Percentiles rank a stretch among this genome's conserved stretches.
phyloP scores from a whole-genome alignment of 306 rosid genomes.

The Cajanus cajan region DNA sequence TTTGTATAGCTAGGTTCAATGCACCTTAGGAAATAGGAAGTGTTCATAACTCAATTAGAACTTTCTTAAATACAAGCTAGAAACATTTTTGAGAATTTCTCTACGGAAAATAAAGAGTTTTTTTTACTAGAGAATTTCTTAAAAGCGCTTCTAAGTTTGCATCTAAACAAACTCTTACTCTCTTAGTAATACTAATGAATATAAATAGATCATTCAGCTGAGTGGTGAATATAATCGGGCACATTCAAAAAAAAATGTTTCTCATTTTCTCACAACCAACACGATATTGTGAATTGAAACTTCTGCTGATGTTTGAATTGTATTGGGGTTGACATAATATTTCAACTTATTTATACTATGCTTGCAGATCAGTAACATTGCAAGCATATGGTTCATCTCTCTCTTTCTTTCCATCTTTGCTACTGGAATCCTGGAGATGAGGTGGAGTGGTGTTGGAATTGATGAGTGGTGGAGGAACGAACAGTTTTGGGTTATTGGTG shows the following conservation, averaged over 20 bases:
- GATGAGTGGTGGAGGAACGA: slow-evolving; percentile 99
- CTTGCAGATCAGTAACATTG: slow-evolving; percentile 93
- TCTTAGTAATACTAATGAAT: not conserved
- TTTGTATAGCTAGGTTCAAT: not conserved
- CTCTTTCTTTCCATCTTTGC: slow-evolving; percentile 98
- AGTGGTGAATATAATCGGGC: not conserved
- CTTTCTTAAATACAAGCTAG: too few relatives aligned
- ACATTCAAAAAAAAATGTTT: not conserved
- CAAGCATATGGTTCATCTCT: slow-evolving; percentile 93
- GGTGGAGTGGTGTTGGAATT: slow-evolving; percentile 97
- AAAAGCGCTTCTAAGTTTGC: too few relatives aligned
- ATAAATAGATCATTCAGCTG: not conserved
- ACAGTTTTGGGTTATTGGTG: slow-evolving; percentile 98
- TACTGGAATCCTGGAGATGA: slow-evolving; percentile 95
- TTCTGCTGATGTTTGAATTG: too few relatives aligned
- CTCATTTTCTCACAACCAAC: not conserved
- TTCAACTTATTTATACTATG: slow-evolving; percentile 13
- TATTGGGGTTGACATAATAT: not conserved
- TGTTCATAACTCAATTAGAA: not conserved
- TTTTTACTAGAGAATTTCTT: too few relatives aligned
- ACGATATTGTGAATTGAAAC: too few relatives aligned
- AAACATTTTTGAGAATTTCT: too few relatives aligned
- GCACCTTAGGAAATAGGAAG: not conserved
- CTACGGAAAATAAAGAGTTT: too few relatives aligned
- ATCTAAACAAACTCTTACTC: too few relatives aligned